Evolutionary conservation across 495 filamentous ascomycete species (phyloP), one percentile per base, ranked within the genome.

Genomic region (Trichoderma virens): DNA sequence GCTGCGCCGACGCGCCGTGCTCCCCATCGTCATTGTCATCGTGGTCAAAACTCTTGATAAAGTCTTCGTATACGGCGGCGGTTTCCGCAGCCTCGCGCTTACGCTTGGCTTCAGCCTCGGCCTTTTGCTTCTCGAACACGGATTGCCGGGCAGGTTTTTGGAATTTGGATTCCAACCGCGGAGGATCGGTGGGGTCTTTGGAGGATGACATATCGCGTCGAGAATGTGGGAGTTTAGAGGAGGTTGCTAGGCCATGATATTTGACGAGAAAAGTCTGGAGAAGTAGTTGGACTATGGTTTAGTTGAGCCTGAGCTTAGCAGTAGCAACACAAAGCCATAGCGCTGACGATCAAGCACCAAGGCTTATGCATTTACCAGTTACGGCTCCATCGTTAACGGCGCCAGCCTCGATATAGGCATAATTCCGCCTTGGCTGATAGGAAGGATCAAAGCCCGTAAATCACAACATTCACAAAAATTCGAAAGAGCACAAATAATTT

Each of bases 51-150:
- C 87, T 91, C 70, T 94, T 93, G 65, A 94, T 86, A 71, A 96
- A 97, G 67, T 93, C 90, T 65, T 95, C 86, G 71, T 91, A 90
- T 16, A 91, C 93, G 9, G 93, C 93, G 38, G 90, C 91, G 23
- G 90, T 96, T 74, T 97, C 93, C 65, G 88, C 90, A 72, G 88
- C 88, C 74, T 96, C 93, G 64, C 91, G 83, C 68, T 85, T 82
- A 38, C 90, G 88, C 75, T 97, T 98, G 18, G 91, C 93, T 79
- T 97, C 91, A 35, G 90, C 92, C 72, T 96, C 93, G 43, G 90
- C 90, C 78, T 93, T 94, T 68, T 94, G 90, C 63, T 88, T 88
- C 76, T 98, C 93, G 76, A 96, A 98, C 35, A 91, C 83, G 14
- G 92, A 95, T 72, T 96, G 92, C 75, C 93, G 95, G 43, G 82